Conservation (phyloP, 306 rosid species). For the Lupinus albus region DNA sequence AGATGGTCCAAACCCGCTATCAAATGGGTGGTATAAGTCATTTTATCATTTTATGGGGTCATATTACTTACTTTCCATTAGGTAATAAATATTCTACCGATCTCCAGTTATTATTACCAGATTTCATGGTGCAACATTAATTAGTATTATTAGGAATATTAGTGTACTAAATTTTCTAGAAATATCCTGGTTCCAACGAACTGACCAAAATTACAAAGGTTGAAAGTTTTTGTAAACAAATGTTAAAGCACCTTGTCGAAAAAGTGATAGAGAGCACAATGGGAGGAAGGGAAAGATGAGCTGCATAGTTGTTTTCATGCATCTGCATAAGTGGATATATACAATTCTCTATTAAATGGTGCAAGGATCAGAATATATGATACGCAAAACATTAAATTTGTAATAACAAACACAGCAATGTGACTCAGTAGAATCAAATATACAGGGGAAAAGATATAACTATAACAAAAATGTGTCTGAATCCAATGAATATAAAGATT, state of each 20-base stretch:
- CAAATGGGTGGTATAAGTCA: constrained; percentile 7
- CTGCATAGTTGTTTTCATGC: constrained; percentile 23
- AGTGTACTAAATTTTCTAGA: background rate
- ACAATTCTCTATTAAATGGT: constrained; percentile 39
- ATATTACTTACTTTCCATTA: constrained; percentile 18
- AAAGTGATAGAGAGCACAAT: background rate
- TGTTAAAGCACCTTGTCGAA: background rate
- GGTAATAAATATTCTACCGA: constrained; percentile 21
- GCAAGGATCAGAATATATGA: constrained; percentile 48
- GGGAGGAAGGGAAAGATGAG: constrained; percentile 3
- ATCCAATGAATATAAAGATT: background rate
- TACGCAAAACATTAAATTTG: constrained; percentile 22
- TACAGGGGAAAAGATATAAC: background rate
- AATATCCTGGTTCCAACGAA: constrained; percentile 39
- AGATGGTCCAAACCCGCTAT: no score
- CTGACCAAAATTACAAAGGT: background rate
- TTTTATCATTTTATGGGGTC: constrained; percentile 21
- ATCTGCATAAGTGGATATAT: constrained; percentile 26
- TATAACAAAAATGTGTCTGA: background rate
- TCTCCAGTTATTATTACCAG: constrained; percentile 1
- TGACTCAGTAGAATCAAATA: constrained; percentile 1
- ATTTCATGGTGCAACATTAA: constrained; percentile 16
- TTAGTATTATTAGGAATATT: constrained; percentile 23
- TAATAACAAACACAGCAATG: background rate
- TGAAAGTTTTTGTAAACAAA: background rate